A percentile compares a stretch with the other conserved stretches of the same genome.
These are phyloP conservation scores for Porcisia deanei DNA, from an alignment of 208 protist genomes.

Conservation along the genomic window DNA sequence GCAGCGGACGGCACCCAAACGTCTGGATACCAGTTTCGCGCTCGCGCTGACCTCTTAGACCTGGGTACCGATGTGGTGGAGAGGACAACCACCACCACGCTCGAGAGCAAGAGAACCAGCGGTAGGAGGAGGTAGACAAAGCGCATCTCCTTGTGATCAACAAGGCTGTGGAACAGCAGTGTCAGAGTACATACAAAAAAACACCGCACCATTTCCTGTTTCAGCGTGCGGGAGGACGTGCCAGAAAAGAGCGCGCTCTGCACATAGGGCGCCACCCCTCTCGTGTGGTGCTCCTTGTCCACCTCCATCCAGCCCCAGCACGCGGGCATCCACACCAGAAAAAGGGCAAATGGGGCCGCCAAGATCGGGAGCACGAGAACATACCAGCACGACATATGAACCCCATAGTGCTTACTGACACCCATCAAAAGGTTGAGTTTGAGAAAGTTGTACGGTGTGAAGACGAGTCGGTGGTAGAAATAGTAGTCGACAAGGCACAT, in stretches of 20 bases:
- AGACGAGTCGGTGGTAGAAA: constrained; percentile 51
- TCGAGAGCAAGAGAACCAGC: constrained; percentile 46
- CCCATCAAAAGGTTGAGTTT: constrained; percentile 89
- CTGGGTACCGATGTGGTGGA: constrained; percentile 9
- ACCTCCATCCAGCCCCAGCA: constrained; percentile 6
- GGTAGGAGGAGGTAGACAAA: constrained; percentile 76
- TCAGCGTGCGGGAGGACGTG: constrained; percentile 5
- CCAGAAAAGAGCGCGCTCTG: not conserved
- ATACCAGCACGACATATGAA: constrained; percentile 90
- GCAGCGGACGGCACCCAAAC: not conserved
- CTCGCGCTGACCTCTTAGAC: not conserved
- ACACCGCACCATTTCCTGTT: constrained; percentile 22
- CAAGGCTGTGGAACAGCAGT: constrained; percentile 69
- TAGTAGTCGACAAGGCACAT: constrained; percentile 52
- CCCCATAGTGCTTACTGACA: constrained; percentile 88
- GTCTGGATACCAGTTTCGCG: not conserved
- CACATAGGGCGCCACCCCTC: not conserved
- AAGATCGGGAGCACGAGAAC: constrained; percentile 65
- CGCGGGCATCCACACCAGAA: constrained; percentile 42
- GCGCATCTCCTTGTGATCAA: constrained; percentile 95
- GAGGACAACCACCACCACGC: constrained; percentile 38
- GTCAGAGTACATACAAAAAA: constrained; percentile 1
- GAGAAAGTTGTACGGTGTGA: constrained; percentile 76
- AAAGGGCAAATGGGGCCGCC: constrained; percentile 41
- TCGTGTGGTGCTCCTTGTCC: not conserved